Evolutionary conservation across 176 grass and related monocot species (phyloP).

Genomic region (Bothriochloa decipiens): DNA sequence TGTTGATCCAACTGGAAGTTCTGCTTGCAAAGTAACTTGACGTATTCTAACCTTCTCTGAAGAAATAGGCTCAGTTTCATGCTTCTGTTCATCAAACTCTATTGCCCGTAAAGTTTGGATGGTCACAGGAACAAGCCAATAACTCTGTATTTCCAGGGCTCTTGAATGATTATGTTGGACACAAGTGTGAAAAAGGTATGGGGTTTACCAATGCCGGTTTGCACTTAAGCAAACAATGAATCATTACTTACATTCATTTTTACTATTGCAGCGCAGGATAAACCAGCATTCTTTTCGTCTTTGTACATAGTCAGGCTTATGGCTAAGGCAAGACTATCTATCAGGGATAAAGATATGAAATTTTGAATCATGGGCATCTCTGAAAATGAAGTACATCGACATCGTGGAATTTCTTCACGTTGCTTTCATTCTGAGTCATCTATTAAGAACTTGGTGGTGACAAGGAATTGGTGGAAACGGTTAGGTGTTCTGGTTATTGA

Average conservation of each 20-base stretch:
- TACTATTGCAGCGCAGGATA: not conserved
- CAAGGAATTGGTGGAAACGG: not conserved
- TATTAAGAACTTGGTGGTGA: not conserved
- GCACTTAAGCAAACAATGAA: not conserved
- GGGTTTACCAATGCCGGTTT: not conserved
- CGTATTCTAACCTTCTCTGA: not conserved
- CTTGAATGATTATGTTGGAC: not conserved
- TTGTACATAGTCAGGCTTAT: constrained; percentile 11
- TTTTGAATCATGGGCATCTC: not conserved
- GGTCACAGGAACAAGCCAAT: not conserved
- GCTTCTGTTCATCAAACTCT: not conserved
- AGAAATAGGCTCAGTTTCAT: constrained; percentile 1
- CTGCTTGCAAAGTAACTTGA: not conserved
- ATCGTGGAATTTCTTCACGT: not conserved
- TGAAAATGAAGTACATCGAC: not conserved
- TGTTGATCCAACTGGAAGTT: constrained; percentile 1
- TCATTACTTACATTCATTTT: constrained; percentile 4
- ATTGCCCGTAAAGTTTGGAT: not conserved
- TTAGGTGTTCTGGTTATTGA: constrained; percentile 32
- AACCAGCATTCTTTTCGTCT: not conserved
- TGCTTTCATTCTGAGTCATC: constrained; percentile 33
- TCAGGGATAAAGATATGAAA: not conserved
- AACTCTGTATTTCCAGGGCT: not conserved
- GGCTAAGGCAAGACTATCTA: not conserved
- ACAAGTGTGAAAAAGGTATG: constrained; percentile 4